A percentile compares a stretch with the other conserved stretches of the same genome.
These are phyloP conservation scores for Trichoderma lentiforme DNA, from an alignment of 2,329 filamentous ascomycete genomes.

Conservation along the genomic window DNA sequence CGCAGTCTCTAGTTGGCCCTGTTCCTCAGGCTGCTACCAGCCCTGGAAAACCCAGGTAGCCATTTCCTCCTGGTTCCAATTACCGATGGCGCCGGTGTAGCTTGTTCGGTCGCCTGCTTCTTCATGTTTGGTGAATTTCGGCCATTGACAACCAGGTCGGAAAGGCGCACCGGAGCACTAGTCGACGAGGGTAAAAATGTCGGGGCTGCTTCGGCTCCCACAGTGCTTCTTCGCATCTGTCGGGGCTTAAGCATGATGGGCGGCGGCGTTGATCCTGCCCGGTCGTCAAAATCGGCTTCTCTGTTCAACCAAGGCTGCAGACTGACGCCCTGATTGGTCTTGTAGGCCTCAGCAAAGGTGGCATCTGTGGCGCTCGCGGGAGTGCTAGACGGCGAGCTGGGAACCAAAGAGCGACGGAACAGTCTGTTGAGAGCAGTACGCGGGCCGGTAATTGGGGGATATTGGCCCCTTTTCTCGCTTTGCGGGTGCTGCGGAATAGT, in stretches of 20 bases:
- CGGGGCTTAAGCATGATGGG: conserved; percentile 50
- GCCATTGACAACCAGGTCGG: neutral
- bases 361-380: conserved; percentile 15
- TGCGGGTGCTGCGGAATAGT: conserved; percentile 18
- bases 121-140: neutral
- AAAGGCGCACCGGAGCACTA: conserved; percentile 16
- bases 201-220: conserved; percentile 22
- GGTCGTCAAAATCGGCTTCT: conserved; percentile 42
- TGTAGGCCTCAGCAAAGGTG: conserved; percentile 20
- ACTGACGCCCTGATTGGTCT: conserved; percentile 19
- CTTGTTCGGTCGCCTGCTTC: neutral
- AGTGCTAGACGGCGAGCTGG: conserved; percentile 25
- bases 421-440: conserved; percentile 48
- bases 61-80: conserved; percentile 36
- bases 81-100: conserved; percentile 20
- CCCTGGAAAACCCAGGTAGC: conserved; percentile 33
- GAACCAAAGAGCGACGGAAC: conserved; percentile 50
- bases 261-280: conserved; percentile 51
- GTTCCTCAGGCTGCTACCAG: conserved; percentile 24
- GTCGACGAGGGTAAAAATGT: conserved; percentile 21
- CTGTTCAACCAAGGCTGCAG: conserved; percentile 42
- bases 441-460: conserved; percentile 47
- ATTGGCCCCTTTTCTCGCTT: conserved; percentile 40
- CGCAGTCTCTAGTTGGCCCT: conserved; percentile 26
- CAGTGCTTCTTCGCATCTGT: conserved; percentile 29